These are phyloP conservation scores for Sophora flavescens DNA, from an alignment of 306 rosid genomes.

Conservation along the genomic window DNA sequence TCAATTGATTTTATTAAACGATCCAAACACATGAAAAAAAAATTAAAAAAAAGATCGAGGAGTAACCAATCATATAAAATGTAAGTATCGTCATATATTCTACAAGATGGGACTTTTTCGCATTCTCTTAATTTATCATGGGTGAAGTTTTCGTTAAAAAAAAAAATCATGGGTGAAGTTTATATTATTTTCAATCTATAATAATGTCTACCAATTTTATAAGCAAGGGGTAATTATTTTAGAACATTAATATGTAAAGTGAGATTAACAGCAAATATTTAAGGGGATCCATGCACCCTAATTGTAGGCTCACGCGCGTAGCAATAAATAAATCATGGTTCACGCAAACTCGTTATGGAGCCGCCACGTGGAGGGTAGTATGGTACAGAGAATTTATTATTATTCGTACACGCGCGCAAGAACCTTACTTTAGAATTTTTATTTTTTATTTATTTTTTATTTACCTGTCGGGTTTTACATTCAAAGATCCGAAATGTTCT, in stretches of 20 bases:
- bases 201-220: neutral
- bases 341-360: conserved; percentile 28
- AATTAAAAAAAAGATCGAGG: no score
- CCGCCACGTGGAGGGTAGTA: conserved; percentile 62
- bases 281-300: neutral
- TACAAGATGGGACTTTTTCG: neutral
- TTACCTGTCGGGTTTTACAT: conserved; percentile 63
- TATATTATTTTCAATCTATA: no score
- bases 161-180: no score
- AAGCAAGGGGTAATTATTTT: neutral
- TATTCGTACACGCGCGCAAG: conserved; percentile 84
- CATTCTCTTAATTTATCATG: no score
- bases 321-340: conserved; percentile 22
- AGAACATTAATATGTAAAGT: neutral
- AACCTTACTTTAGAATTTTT: conserved; percentile 47
- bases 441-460: conserved; percentile 41
- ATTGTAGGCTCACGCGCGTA: no score
- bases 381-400: conserved; percentile 52
- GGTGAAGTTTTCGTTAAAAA: neutral
- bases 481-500: conserved; percentile 68
- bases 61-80: no score
- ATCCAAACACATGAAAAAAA: neutral
- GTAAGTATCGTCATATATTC: no score
- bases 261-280: neutral
- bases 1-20: conserved; percentile 41